Percentiles rank a stretch among this genome's conserved stretches.
Evolutionary conservation across 148 eudicot genomes (phyloP).

Genomic region (Heliosperma pusillum): DNA sequence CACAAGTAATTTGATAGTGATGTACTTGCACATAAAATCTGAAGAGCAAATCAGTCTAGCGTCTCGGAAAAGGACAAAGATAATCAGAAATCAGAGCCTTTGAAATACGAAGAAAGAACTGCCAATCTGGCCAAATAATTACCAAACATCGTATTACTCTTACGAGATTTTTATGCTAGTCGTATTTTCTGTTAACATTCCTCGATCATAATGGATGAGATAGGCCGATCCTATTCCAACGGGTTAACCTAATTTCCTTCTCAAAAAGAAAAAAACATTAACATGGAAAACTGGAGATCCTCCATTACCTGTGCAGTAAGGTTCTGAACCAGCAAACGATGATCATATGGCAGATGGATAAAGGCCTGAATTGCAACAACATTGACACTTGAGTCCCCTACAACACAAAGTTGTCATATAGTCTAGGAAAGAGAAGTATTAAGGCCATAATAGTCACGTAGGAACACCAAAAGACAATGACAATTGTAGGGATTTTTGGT

Average conservation of each 20-base stretch:
- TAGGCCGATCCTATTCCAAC: too few species aligned
- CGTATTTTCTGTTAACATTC: too few species aligned
- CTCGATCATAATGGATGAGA: background rate
- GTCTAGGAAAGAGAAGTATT: background rate
- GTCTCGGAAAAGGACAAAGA: constrained; percentile 4
- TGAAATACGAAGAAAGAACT: background rate
- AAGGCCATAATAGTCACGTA: background rate
- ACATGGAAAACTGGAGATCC: background rate
- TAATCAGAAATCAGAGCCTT: background rate
- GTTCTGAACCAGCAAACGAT: constrained; percentile 70
- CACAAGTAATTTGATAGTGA: background rate
- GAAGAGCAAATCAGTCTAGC: background rate
- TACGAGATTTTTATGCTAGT: too few species aligned
- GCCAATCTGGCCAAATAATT: background rate
- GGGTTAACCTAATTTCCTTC: too few species aligned
- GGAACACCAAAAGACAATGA: background rate
- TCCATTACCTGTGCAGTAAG: constrained; percentile 74
- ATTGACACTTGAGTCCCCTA: constrained; percentile 66
- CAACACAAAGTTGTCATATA: constrained; percentile 6
- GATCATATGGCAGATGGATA: constrained; percentile 78
- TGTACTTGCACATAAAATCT: background rate
- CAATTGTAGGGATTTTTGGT: too few species aligned
- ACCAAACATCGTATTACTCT: too few species aligned
- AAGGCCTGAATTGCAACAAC: constrained; percentile 77
- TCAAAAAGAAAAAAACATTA: too few species aligned